Percentiles rank a stretch among this genome's conserved stretches.
These are phyloP conservation scores for Lepiota venenata DNA, from an alignment of 768 basidiomycete species.

Conservation along the genomic window DNA sequence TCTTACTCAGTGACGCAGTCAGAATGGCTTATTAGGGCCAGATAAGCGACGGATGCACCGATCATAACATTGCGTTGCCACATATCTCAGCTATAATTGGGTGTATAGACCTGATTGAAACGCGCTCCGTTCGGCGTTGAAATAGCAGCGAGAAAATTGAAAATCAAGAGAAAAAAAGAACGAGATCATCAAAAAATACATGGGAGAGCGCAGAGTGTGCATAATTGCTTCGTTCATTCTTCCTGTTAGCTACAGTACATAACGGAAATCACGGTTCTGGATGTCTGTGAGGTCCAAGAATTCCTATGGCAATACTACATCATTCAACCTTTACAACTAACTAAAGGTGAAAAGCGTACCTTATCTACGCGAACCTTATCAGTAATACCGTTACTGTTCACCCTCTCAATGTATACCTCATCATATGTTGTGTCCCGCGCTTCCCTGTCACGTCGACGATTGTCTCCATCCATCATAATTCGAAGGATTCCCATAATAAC, in stretches of 20 bases:
- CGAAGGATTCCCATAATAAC: slow-evolving; percentile 46
- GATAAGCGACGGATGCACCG: too few species aligned
- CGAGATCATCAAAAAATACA: too few species aligned
- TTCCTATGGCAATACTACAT: slow-evolving; percentile 37
- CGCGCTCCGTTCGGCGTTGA: too few species aligned
- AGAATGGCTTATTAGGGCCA: too few species aligned
- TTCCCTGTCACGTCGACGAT: slow-evolving; percentile 59
- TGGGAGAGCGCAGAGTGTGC: too few species aligned
- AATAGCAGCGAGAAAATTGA: too few species aligned
- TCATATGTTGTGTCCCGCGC: slow-evolving; percentile 51
- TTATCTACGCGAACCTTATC: slow-evolving; percentile 62
- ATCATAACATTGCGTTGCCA: too few species aligned
- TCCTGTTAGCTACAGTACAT: slow-evolving; percentile 44
- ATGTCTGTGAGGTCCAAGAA: slow-evolving; percentile 71
- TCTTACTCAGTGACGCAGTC: too few species aligned
- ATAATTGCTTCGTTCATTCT: too few species aligned
- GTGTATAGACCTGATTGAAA: too few species aligned
- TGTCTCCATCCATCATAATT: slow-evolving; percentile 52
- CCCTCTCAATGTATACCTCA: slow-evolving; percentile 55
- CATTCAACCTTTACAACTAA: neutral
- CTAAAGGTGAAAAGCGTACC: slow-evolving; percentile 34
- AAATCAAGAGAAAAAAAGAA: too few species aligned
- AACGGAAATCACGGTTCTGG: slow-evolving; percentile 72
- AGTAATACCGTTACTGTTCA: slow-evolving; percentile 45
- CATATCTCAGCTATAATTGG: too few species aligned